Evolutionary conservation across 129 eudicot genomes (phyloP).

Genomic region (Flaveria linearis): DNA sequence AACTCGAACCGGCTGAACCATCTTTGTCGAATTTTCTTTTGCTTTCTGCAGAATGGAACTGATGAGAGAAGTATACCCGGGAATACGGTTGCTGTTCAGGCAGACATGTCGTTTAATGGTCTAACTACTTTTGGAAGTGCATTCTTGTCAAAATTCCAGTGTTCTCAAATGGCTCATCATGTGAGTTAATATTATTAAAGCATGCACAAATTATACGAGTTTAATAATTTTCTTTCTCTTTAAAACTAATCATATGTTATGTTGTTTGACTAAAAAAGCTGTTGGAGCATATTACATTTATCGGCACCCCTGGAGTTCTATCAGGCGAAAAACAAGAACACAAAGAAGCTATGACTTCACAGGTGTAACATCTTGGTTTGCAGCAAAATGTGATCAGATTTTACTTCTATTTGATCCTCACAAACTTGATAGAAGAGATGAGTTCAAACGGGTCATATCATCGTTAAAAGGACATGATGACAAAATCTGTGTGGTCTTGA

Average conservation of each 20-base stretch:
- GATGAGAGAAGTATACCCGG: too few relatives aligned
- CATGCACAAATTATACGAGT: not conserved
- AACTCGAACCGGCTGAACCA: too few relatives aligned
- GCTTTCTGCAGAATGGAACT: too few relatives aligned
- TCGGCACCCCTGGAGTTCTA: constrained; percentile 94
- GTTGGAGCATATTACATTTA: constrained; percentile 83
- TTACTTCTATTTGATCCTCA: constrained; percentile 92
- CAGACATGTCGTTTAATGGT: too few relatives aligned
- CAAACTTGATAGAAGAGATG: constrained; percentile 93
- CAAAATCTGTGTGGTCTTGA: constrained; percentile 91
- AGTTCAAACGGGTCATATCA: constrained; percentile 86
- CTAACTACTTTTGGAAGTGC: too few relatives aligned
- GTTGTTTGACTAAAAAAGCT: constrained; percentile 42
- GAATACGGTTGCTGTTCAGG: too few relatives aligned
- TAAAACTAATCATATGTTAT: constrained; percentile 3
- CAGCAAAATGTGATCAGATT: constrained; percentile 82
- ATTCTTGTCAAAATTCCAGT: too few relatives aligned
- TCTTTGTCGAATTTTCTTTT: too few relatives aligned
- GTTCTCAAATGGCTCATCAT: constrained; percentile 90
- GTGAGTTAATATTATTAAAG: constrained; percentile 50
- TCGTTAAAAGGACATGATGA: constrained; percentile 93
- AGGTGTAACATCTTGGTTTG: constrained; percentile 96
- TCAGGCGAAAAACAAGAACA: constrained; percentile 94
- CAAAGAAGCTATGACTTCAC: constrained; percentile 94
- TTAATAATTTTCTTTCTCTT: not conserved